Percentiles rank a stretch among this genome's conserved stretches.
phyloP scores from a whole-genome alignment of 2,329 filamentous ascomycete genomes.

The Colletotrichum sp. region DNA sequence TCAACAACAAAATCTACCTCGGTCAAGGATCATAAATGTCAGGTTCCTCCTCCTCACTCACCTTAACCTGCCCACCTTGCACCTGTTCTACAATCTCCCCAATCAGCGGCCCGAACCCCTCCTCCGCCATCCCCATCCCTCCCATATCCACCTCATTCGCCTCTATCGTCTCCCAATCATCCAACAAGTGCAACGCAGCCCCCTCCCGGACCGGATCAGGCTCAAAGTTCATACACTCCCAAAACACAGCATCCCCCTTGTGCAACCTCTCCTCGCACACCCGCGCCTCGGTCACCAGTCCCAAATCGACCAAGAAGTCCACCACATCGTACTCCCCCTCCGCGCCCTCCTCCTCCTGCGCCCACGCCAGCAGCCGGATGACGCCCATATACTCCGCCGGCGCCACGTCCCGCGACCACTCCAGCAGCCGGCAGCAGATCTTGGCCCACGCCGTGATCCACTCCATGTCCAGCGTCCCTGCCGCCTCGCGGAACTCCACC shows the following conservation, averaged over 20 bases:
- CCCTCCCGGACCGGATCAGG: not conserved
- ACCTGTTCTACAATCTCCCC: not conserved
- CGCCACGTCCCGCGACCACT: conserved; percentile 29
- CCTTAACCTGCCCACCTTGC: not conserved
- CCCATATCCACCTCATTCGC: not conserved
- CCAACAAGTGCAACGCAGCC: not conserved
- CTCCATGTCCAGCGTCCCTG: conserved; percentile 34
- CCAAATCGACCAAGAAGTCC: conserved; percentile 38
- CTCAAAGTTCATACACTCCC: conserved; percentile 24
- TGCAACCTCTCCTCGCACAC: conserved; percentile 28
- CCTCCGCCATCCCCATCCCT: not conserved
- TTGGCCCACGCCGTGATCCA: conserved; percentile 38
- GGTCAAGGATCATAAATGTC: not conserved
- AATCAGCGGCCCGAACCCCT: not conserved
- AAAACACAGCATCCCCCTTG: conserved; percentile 27
- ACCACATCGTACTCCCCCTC: conserved; percentile 36
- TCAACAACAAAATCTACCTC: not conserved
- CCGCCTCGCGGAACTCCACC: conserved; percentile 42
- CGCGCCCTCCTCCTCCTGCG: conserved; percentile 22
- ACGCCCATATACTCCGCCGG: conserved; percentile 33
- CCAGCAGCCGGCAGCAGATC: conserved; percentile 35
- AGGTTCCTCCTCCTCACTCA: not conserved
- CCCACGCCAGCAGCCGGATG: conserved; percentile 25
- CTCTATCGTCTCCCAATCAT: not conserved
- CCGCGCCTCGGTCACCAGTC: conserved; percentile 33